These are phyloP conservation scores for Striga asiatica DNA, from an alignment of 257 asterid genomes.

Conservation along the genomic window DNA sequence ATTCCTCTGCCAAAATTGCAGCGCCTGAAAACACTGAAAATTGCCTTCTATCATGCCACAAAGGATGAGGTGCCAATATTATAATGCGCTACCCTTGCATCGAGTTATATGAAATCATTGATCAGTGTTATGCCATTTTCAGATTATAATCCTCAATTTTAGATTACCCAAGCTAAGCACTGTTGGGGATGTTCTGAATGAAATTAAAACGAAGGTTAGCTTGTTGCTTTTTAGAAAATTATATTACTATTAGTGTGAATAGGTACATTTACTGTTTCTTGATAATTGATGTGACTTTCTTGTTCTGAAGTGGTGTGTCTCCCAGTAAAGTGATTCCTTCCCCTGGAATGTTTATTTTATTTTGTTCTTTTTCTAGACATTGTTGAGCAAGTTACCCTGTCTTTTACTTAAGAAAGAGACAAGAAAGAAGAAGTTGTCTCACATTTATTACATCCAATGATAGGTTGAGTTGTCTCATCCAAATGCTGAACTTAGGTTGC, in stretches of 20 bases:
- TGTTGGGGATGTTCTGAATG: too few relatives aligned
- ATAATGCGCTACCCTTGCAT: neutral
- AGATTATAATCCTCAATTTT: too few relatives aligned
- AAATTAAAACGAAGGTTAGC: too few relatives aligned
- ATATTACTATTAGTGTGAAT: neutral
- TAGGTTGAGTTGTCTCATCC: constrained; percentile 78
- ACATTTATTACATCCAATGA: constrained; percentile 20
- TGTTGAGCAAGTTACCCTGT: constrained; percentile 1
- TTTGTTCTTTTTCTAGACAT: neutral
- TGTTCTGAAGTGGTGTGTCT: too few relatives aligned
- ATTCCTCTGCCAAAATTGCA: constrained; percentile 93
- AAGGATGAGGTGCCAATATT: constrained; percentile 52
- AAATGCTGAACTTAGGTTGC: constrained; percentile 67
- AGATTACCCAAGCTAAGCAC: too few relatives aligned
- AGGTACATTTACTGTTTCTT: constrained; percentile 4
- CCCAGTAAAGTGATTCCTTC: too few relatives aligned
- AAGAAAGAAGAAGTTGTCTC: too few relatives aligned
- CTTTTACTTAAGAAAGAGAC: neutral
- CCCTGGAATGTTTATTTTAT: neutral
- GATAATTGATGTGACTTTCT: neutral
- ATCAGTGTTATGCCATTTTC: too few relatives aligned
- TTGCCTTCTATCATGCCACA: constrained; percentile 76
- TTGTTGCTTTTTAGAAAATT: constrained; percentile 10
- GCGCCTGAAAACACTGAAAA: constrained; percentile 79
- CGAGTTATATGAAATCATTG: too few relatives aligned